phyloP scores from a whole-genome alignment of 2,329 filamentous ascomycete species.

The Emergomyces orientalis region DNA sequence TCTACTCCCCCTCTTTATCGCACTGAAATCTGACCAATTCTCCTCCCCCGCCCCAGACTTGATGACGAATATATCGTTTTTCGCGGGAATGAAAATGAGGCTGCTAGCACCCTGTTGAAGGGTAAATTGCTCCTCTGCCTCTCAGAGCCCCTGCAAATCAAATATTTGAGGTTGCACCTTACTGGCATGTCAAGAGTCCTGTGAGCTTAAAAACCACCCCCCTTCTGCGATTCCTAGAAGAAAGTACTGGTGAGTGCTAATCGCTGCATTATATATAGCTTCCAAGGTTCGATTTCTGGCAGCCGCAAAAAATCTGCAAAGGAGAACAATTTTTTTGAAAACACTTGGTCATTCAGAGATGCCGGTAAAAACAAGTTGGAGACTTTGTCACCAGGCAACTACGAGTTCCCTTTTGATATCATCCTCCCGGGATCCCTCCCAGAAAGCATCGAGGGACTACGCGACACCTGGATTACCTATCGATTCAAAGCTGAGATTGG shows the following conservation, averaged over 20 bases:
- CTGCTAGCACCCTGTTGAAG: conserved; percentile 63
- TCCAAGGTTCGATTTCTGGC: conserved; percentile 24
- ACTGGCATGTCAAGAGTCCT: conserved; percentile 60
- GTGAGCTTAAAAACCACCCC: conserved; percentile 41
- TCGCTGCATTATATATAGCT: conserved; percentile 27
- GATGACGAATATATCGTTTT: conserved; percentile 73
- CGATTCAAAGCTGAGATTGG: conserved; percentile 84
- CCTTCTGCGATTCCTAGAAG: background rate
- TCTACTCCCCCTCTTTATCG: background rate
- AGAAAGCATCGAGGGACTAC: conserved; percentile 85
- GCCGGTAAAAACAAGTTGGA: conserved; percentile 39
- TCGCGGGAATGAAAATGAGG: conserved; percentile 64
- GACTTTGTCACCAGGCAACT: conserved; percentile 63
- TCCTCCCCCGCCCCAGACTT: conserved; percentile 47
- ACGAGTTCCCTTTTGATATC: conserved; percentile 73
- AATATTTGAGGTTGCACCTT: conserved; percentile 63
- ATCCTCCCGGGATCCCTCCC: conserved; percentile 58
- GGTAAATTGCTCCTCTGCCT: conserved; percentile 67
- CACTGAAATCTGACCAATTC: background rate
- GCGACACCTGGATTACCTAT: conserved; percentile 80
- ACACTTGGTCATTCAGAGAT: conserved; percentile 62
- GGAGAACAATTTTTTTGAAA: conserved; percentile 51
- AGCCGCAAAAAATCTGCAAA: conserved; percentile 32
- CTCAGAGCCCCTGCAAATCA: conserved; percentile 57
- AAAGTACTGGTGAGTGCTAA: conserved; percentile 14